Evolutionary conservation across 106 monocot species (phyloP).

Genomic region (Alisma plantagoaquatica): DNA sequence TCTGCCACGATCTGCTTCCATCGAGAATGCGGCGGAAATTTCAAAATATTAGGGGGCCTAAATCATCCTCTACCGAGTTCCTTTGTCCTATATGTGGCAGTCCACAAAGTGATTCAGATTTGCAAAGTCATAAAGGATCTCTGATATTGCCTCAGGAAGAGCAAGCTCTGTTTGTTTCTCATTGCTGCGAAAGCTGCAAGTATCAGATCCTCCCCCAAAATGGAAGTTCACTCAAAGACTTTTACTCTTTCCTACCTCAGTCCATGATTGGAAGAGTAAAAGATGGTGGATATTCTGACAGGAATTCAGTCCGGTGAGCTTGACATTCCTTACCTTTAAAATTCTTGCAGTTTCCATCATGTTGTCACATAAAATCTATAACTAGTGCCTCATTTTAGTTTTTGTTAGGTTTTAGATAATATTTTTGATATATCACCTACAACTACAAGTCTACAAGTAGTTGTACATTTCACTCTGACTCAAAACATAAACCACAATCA

Average conservation of each 20-base stretch:
- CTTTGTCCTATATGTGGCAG: constrained; percentile 78
- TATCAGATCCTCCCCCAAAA: constrained; percentile 77
- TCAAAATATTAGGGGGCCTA: constrained; percentile 24
- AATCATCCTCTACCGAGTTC: constrained; percentile 31
- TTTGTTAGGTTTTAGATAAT: too few species aligned
- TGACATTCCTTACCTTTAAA: too few species aligned
- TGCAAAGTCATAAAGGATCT: constrained; percentile 16
- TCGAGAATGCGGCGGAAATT: constrained; percentile 67
- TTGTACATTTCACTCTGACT: too few species aligned
- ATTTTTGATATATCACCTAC: too few species aligned
- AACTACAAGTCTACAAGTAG: too few species aligned
- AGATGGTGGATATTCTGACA: constrained; percentile 5
- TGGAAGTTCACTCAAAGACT: constrained; percentile 22
- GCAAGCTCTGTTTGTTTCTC: constrained; percentile 34
- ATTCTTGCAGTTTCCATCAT: too few species aligned
- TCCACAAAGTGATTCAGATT: constrained; percentile 56
- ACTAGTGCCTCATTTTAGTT: too few species aligned
- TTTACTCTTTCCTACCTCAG: constrained; percentile 57
- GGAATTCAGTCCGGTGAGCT: constrained; percentile 50
- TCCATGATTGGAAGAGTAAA: constrained; percentile 32
- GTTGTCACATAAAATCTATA: too few species aligned
- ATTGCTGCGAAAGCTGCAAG: constrained; percentile 73
- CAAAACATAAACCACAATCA: too few species aligned
- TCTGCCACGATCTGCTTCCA: constrained; percentile 56
- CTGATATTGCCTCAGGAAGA: constrained; percentile 8